Base-by-base conservation (phyloP, 1,284 basidiomycete genomes). In the Exobasidium cylindrosporum region DNA sequence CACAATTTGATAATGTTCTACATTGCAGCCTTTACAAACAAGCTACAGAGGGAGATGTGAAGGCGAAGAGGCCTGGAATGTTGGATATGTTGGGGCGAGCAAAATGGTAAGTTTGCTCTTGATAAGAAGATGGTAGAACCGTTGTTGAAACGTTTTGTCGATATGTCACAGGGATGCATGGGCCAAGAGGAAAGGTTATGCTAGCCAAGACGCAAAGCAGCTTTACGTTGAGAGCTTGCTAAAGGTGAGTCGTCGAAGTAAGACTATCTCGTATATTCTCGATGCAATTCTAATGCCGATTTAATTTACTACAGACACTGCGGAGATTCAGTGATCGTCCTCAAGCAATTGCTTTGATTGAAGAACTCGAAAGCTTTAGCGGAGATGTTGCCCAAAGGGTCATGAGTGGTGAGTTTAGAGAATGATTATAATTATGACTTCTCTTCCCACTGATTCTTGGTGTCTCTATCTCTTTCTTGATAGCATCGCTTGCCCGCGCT, bases 11-110 rank as follows among this genome's bases (percentile, higher is more conserved):
- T 14, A 14, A n/a, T n/a, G 43, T 14, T n/a, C 43, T 44, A 14
- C 17, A 40, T 10, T 40, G 35, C 7, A 40, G 35, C 81, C 83
- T 93, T 72, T 94, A 91, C 81, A 94, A 94, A 81, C 92, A 95
- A 93, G 92, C 92, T 11, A 95, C 92, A 24, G 87, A 89, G 49
- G 92, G 92, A 28, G 91, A 95, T 81, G 90, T 94, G 46, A 85
- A 85, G 60, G 83, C 87, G 14, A 83, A 87, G 31, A 85, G 92
- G 45, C 92, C 92, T n/a, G 89, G 88, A 14, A 87, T 95, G 43
- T 91, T 88, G 83, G 92, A 97, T 79, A 89, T 96, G 87, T 83
- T 97, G 13, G 92, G 91, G 32, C 85, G 93, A 68, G 93, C 94
- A 21, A 97, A 97, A 82, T 97, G 93, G 93, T 92, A 68, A 56